These are phyloP conservation scores for Alternaria sp. DNA, from an alignment of 2,329 filamentous ascomycete species.

Conservation along the genomic window DNA sequence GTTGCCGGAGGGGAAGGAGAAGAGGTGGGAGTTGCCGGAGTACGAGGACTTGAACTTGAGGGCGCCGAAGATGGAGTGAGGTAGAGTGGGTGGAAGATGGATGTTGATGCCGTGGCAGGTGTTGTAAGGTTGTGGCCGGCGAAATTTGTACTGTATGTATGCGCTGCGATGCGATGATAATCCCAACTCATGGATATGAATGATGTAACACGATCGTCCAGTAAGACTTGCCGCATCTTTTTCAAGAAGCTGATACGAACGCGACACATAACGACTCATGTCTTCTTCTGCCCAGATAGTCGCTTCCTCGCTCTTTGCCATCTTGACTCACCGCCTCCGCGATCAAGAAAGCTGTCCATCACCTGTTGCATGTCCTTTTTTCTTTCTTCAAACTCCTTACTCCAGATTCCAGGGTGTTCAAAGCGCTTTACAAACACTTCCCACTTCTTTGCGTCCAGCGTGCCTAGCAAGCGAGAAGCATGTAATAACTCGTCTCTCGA, in stretches of 20 bases:
- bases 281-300: not conserved
- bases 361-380: not conserved
- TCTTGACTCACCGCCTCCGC: not conserved
- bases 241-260: not conserved
- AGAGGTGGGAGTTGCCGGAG: slow-evolving; percentile 1
- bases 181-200: not conserved
- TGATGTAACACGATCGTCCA: not conserved
- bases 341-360: not conserved
- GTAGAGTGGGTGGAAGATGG: not conserved
- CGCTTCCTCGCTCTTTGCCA: not conserved
- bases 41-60: slow-evolving; percentile 20
- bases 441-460: not conserved
- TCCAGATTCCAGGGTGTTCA: not conserved
- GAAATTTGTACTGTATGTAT: not conserved
- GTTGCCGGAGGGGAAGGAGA: not conserved
- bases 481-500: not conserved
- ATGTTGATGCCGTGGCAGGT: not conserved
- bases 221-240: not conserved
- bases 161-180: not conserved
- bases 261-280: not conserved
- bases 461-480: not conserved
- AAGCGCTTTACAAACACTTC: not conserved
- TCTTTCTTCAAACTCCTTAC: not conserved
- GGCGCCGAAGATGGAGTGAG: not conserved
- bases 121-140: not conserved